Evolutionary conservation across 805 yeast species (phyloP).

Genomic region (Metschnikowia hibisci): DNA sequence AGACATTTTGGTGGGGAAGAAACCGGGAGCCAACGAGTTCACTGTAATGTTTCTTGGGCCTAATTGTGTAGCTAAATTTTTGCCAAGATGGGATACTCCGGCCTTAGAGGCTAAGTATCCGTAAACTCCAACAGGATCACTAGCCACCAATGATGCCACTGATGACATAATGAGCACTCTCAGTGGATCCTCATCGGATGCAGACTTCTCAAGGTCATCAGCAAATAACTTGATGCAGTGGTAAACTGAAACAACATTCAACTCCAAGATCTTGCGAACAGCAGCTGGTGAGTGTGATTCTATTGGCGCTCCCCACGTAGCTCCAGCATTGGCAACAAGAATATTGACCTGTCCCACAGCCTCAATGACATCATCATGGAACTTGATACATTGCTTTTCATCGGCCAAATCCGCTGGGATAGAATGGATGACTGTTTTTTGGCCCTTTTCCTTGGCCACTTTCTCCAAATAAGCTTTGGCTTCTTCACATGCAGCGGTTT

Average conservation of each 20-base stretch:
- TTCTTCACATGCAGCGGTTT: conserved; percentile 56
- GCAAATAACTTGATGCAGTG: conserved; percentile 58
- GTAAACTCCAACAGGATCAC: conserved; percentile 53
- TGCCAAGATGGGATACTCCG: conserved; percentile 66
- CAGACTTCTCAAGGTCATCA: conserved; percentile 54
- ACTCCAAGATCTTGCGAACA: conserved; percentile 55
- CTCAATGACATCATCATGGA: conserved; percentile 39
- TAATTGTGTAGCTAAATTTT: conserved; percentile 58
- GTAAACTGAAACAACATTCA: conserved; percentile 68
- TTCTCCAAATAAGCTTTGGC: conserved; percentile 43
- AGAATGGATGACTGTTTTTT: conserved; percentile 31
- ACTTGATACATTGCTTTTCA: conserved; percentile 44
- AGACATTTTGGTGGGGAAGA: conserved; percentile 73
- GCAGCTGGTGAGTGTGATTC: conserved; percentile 59
- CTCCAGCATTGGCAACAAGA: conserved; percentile 75
- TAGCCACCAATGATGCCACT: conserved; percentile 48
- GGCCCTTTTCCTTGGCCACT: conserved; percentile 33
- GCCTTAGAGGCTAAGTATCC: conserved; percentile 76
- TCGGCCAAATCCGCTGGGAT: conserved; percentile 57
- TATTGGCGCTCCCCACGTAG: conserved; percentile 70
- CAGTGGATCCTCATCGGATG: conserved; percentile 53
- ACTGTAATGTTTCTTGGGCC: conserved; percentile 67
- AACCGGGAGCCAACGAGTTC: conserved; percentile 72
- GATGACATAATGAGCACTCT: conserved; percentile 67
- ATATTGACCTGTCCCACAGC: conserved; percentile 51